A percentile compares a stretch with the other conserved stretches of the same genome.
Evolutionary conservation across 2,329 filamentous ascomycete species (phyloP).

Genomic region (Colletotrichum camelliae): DNA sequence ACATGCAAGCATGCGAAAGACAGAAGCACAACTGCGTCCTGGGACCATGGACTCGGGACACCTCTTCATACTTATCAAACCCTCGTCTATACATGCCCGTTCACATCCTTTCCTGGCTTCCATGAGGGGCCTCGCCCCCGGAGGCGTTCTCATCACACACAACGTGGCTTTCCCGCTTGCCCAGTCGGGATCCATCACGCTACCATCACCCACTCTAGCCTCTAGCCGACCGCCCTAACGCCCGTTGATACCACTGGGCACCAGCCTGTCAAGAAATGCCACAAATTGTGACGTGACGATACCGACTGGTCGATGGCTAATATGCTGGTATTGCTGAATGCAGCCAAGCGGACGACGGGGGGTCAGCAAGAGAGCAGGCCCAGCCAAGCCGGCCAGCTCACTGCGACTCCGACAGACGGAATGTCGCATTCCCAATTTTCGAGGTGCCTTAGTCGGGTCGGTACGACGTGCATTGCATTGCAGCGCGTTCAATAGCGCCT

Average conservation of each 20-base stretch:
- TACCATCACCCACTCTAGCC: neutral
- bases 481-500: neutral
- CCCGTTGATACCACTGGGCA: neutral
- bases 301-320: neutral
- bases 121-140: neutral
- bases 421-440: neutral
- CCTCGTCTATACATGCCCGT: neutral
- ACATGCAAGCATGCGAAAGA: neutral
- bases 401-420: neutral
- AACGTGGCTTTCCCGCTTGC: neutral
- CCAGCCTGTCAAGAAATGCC: neutral
- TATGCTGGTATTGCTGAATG: neutral
- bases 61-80: neutral
- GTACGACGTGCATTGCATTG: neutral
- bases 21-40: neutral
- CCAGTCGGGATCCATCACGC: neutral
- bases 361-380: neutral
- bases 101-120: neutral
- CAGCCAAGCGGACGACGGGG: neutral
- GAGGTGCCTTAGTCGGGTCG: neutral
- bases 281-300: neutral
- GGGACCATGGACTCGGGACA: neutral
- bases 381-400: neutral
- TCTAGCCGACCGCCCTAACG: neutral
- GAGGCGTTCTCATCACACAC: neutral